Conservation (phyloP, 805 yeast genomes). For the Ogataea kodamae region DNA sequence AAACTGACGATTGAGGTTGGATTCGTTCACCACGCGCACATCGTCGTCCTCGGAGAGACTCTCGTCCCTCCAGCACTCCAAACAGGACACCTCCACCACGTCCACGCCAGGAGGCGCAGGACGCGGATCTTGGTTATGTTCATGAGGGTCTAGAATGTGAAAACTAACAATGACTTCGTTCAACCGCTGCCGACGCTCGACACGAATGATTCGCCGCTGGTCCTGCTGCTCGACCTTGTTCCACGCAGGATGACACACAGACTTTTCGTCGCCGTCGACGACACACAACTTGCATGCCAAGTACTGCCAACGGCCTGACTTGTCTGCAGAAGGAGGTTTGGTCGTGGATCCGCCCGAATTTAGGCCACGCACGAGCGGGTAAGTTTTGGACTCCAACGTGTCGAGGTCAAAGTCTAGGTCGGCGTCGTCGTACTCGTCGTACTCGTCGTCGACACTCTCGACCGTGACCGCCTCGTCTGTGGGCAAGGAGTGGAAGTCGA, state of each 20-base stretch:
- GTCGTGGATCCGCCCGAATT: constrained; percentile 57
- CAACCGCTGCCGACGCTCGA: constrained; percentile 51
- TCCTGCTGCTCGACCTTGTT: constrained; percentile 42
- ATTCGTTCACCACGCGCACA: constrained; percentile 18
- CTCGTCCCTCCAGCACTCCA: constrained; percentile 39
- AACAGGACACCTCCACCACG: constrained; percentile 57
- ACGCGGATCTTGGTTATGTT: constrained; percentile 40
- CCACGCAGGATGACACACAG: constrained; percentile 54
- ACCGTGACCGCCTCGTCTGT: constrained; percentile 4
- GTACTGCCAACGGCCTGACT: constrained; percentile 29
- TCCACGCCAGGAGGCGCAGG: constrained; percentile 41
- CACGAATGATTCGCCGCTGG: constrained; percentile 53
- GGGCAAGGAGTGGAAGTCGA: constrained; percentile 17
- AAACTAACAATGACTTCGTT: constrained; percentile 46
- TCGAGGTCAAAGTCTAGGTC: constrained; percentile 13
- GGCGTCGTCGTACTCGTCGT: constrained; percentile 3
- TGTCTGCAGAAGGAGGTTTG: constrained; percentile 46
- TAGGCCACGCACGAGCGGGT: constrained; percentile 51
- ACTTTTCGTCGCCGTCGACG: constrained; percentile 42
- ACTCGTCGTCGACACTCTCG: too few species aligned
- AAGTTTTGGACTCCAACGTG: constrained; percentile 23
- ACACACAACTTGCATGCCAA: constrained; percentile 48
- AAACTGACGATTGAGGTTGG: constrained; percentile 32
- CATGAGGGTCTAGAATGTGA: constrained; percentile 49
- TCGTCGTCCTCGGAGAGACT: constrained; percentile 22